Base-by-base conservation (phyloP, 345 rosid genomes). In the Citropsis articulata region DNA sequence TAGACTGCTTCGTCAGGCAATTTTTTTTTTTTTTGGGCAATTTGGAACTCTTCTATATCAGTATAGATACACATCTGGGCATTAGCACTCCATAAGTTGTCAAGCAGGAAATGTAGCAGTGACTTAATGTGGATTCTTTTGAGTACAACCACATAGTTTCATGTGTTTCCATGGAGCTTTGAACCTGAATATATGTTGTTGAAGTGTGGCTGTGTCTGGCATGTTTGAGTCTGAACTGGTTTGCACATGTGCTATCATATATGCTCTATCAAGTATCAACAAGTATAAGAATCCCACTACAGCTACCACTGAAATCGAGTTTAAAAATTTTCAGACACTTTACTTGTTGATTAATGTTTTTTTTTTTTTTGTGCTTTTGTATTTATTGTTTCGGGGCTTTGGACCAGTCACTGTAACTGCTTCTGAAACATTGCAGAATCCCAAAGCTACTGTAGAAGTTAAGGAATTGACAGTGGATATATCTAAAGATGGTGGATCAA, bases 401-500 rank as follows among this genome's bases (percentile, higher is more conserved):
- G 12, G 62, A 28, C 53, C 70, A 4, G 21, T 74, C 62, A 4
- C 21, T 78, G 28, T 79, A 53, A 66, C 42, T 63, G 33, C 48
- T 53, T 64, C 64, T 80, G 79, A 79, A 81, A 80, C 80, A 61
- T 74, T 87, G 89, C 93, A 96, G 99, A 89, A 89, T 31, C 81
- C 88, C 71, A 90, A 89, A 86, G 91, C 89, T 64, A 78, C 82
- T 31, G 42, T 86, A 50, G 99, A 94, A 78, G 82, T 92, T 81
- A 92, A 94, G 88, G 98, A 92, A 75, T 79, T 96, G 80, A 83
- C 73, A 69, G 81, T 94, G 76, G 97, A 94, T 81, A 89, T 94
- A 81, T 90, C 87, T 48, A 95, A 90, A 79, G 98, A 90, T 80
- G 95, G 89, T 79, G 92, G 97, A 74, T 84, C 98, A 67, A 90